Conservation (phyloP, 371 early-diverging fungal genomes). For the Haplosporangium sp. region DNA sequence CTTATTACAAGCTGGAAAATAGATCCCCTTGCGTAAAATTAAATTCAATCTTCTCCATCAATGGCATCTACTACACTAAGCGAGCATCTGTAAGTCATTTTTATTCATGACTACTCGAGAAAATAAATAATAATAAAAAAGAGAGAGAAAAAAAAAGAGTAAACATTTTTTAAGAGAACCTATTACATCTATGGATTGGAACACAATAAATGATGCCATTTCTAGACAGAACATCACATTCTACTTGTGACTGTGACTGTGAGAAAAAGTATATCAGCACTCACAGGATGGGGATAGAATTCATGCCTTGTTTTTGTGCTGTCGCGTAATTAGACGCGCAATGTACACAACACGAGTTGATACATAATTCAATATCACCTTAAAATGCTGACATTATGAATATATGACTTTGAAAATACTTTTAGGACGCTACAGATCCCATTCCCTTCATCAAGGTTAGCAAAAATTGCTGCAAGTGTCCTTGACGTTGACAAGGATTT, state of each 20-base stretch:
- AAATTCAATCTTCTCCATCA: neutral
- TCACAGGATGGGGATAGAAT: no score
- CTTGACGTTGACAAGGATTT: conserved; percentile 54
- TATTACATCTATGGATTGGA: no score
- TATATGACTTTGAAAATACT: neutral
- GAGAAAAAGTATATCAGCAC: no score
- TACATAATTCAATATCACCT: no score
- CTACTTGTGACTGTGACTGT: no score
- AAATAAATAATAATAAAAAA: no score
- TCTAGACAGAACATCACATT: no score
- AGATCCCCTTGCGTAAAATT: neutral
- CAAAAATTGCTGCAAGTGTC: conserved; percentile 49
- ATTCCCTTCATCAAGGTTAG: conserved; percentile 45
- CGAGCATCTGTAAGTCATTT: conserved; percentile 42
- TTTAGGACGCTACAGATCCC: conserved; percentile 45
- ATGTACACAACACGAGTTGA: no score
- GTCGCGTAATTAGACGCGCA: no score
- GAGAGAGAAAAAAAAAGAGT: neutral
- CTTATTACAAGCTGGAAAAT: no score
- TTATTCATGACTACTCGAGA: neutral
- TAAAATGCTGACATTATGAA: neutral
- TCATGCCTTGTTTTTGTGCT: no score
- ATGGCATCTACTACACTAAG: conserved; percentile 33
- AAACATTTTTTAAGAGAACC: neutral
- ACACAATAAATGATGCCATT: no score